Percentiles rank a stretch among this genome's conserved stretches.
Evolutionary conservation across 345 rosid genomes (phyloP).

Genomic region (Gossypium bickii): DNA sequence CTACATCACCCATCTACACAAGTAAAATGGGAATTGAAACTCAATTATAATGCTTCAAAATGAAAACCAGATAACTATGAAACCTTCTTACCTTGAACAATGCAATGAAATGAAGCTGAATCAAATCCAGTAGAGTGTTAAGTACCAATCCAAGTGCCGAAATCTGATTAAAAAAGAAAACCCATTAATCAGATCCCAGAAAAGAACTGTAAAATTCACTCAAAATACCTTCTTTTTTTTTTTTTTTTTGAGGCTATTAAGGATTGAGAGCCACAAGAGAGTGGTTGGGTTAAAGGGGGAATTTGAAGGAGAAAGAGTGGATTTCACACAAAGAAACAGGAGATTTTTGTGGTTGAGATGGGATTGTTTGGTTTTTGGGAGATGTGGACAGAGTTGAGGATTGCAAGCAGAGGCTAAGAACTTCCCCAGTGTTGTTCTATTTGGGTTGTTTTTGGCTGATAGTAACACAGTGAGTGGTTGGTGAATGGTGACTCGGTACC

Average conservation of each 20-base stretch:
- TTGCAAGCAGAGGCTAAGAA: background rate
- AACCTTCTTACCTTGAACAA: background rate
- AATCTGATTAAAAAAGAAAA: slow-evolving; percentile 5
- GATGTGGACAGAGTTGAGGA: background rate
- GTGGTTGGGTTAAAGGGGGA: slow-evolving; percentile 2
- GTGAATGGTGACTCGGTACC: background rate
- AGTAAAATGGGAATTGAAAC: background rate
- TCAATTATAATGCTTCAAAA: background rate
- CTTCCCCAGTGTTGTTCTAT: background rate
- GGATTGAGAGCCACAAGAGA: slow-evolving; percentile 11
- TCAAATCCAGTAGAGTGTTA: background rate
- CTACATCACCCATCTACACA: slow-evolving; percentile 81
- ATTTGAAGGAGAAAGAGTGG: background rate
- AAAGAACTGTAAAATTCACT: background rate
- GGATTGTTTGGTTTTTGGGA: background rate
- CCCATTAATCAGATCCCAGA: background rate
- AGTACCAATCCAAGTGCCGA: background rate
- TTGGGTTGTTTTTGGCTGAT: background rate
- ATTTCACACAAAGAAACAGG: slow-evolving; percentile 10
- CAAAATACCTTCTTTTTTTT: background rate
- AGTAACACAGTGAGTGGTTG: background rate
- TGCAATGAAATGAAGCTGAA: background rate
- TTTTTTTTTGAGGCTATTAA: background rate
- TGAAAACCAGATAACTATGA: background rate
- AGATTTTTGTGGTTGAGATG: background rate